Evolutionary conservation across 345 rosid genomes (phyloP).

Genomic region (Lepidium africanum): DNA sequence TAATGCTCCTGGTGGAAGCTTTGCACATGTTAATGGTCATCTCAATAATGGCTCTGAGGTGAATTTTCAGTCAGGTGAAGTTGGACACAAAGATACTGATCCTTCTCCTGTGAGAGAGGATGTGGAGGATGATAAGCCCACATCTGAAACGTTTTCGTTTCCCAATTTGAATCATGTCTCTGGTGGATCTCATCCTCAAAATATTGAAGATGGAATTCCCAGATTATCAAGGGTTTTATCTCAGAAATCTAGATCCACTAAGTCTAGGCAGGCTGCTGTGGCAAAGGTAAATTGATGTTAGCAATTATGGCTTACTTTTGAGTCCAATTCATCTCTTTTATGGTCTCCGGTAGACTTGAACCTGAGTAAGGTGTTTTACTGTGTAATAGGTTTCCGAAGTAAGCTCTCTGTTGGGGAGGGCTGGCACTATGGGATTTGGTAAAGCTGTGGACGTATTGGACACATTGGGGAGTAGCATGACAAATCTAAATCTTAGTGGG

Average conservation of each 20-base stretch:
- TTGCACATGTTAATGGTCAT: slow-evolving; percentile 55
- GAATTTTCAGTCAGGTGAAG: slow-evolving; percentile 42
- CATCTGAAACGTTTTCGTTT: slow-evolving; percentile 48
- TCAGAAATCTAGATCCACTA: slow-evolving; percentile 64
- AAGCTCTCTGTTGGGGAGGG: slow-evolving; percentile 74
- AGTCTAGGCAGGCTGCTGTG: slow-evolving; percentile 75
- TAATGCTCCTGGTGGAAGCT: slow-evolving; percentile 88
- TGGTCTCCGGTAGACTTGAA: neutral
- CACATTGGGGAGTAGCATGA: slow-evolving; percentile 94
- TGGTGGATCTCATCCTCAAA: slow-evolving; percentile 36
- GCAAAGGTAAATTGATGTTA: slow-evolving; percentile 51
- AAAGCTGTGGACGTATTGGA: slow-evolving; percentile 92
- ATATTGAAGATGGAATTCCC: slow-evolving; percentile 68
- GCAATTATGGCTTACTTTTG: neutral
- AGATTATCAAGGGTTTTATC: slow-evolving; percentile 57
- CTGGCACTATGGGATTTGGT: slow-evolving; percentile 79
- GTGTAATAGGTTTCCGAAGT: slow-evolving; percentile 80
- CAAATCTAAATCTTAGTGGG: slow-evolving; percentile 53
- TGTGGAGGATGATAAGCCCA: slow-evolving; percentile 37
- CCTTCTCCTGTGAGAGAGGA: slow-evolving; percentile 40
- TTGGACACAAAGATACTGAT: slow-evolving; percentile 30
- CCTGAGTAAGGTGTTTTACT: slow-evolving; percentile 8
- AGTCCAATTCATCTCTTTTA: neutral
- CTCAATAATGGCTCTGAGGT: slow-evolving; percentile 33
- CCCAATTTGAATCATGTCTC: slow-evolving; percentile 35